These are phyloP conservation scores for Shiraia sp. DNA, from an alignment of 2,329 filamentous ascomycete genomes.

Conservation along the genomic window DNA sequence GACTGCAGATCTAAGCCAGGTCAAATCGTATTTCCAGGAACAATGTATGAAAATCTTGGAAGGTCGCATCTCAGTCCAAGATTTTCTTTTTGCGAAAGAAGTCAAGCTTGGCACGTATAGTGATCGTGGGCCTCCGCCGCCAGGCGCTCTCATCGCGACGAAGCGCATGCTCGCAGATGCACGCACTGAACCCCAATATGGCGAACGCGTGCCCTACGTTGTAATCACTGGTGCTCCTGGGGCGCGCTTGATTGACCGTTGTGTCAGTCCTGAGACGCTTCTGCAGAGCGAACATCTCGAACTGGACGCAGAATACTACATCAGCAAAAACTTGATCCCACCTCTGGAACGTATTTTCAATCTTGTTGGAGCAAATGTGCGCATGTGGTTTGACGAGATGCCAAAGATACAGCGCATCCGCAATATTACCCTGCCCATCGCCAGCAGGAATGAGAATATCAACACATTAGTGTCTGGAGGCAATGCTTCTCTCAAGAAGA, in stretches of 20 bases:
- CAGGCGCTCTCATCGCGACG: slow-evolving; percentile 86
- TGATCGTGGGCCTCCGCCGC: slow-evolving; percentile 76
- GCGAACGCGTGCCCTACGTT: slow-evolving; percentile 92
- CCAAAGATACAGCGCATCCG: slow-evolving; percentile 82
- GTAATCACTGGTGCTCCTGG: slow-evolving; percentile 88
- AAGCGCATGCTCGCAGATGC: slow-evolving; percentile 85
- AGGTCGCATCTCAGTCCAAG: slow-evolving; percentile 84
- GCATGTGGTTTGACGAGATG: slow-evolving; percentile 95
- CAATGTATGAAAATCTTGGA: slow-evolving; percentile 94
- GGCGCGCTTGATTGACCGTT: slow-evolving; percentile 83
- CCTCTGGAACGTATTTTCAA: slow-evolving; percentile 96
- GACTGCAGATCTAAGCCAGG: slow-evolving; percentile 82
- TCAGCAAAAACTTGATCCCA: slow-evolving; percentile 91
- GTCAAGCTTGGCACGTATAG: slow-evolving; percentile 89
- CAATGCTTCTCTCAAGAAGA: slow-evolving; percentile 59
- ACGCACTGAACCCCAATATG: slow-evolving; percentile 87
- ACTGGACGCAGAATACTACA: slow-evolving; percentile 95
- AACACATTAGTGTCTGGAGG: slow-evolving; percentile 25
- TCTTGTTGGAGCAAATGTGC: slow-evolving; percentile 87
- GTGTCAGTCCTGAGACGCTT: slow-evolving; percentile 83
- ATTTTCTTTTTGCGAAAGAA: slow-evolving; percentile 94
- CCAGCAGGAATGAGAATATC: slow-evolving; percentile 11
- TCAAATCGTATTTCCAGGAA: slow-evolving; percentile 86
- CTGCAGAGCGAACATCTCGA: slow-evolving; percentile 75
- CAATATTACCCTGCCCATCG: slow-evolving; percentile 52